These are phyloP conservation scores for Neurospora sp. DNA, from an alignment of 495 filamentous ascomycete species.

Conservation along the genomic window DNA sequence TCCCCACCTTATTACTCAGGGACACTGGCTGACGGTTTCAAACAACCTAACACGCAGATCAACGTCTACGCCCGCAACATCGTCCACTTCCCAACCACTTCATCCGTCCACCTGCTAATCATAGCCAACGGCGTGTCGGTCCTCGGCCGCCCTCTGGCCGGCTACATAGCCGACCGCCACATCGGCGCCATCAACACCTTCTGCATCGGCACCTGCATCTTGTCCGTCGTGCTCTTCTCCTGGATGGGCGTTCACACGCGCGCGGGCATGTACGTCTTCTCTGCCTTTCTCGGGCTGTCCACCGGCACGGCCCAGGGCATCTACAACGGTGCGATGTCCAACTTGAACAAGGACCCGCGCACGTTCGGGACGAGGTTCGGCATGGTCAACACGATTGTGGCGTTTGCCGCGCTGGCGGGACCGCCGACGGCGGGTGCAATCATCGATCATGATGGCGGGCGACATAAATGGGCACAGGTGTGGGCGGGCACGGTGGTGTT, in stretches of 20 bases:
- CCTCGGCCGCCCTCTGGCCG: conserved; percentile 25
- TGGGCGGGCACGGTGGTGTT: conserved; percentile 29
- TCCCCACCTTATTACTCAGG: not conserved
- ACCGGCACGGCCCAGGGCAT: conserved; percentile 30
- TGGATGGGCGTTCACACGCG: conserved; percentile 29
- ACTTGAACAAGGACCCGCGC: conserved; percentile 26
- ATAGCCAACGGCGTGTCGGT: conserved; percentile 33
- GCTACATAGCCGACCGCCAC: conserved; percentile 29
- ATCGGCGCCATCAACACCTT: conserved; percentile 32
- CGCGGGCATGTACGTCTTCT: conserved; percentile 32
- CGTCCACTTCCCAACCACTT: conserved; percentile 27
- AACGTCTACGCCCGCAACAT: conserved; percentile 31
- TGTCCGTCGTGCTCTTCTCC: conserved; percentile 25
- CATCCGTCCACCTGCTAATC: conserved; percentile 31
- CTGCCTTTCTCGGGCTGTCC: conserved; percentile 29
- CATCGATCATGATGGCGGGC: conserved; percentile 25
- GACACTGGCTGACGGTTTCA: not conserved
- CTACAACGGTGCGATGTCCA: conserved; percentile 28
- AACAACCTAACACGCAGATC: conserved; percentile 11
- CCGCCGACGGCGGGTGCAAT: conserved; percentile 36
- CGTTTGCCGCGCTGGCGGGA: conserved; percentile 32
- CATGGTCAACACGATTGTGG: conserved; percentile 32
- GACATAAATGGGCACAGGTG: conserved; percentile 30
- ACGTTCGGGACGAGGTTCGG: conserved; percentile 37
- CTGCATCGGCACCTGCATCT: conserved; percentile 17